Evolutionary conservation across 2,329 filamentous ascomycete genomes (phyloP).

Genomic region (Alternaria arbusti): DNA sequence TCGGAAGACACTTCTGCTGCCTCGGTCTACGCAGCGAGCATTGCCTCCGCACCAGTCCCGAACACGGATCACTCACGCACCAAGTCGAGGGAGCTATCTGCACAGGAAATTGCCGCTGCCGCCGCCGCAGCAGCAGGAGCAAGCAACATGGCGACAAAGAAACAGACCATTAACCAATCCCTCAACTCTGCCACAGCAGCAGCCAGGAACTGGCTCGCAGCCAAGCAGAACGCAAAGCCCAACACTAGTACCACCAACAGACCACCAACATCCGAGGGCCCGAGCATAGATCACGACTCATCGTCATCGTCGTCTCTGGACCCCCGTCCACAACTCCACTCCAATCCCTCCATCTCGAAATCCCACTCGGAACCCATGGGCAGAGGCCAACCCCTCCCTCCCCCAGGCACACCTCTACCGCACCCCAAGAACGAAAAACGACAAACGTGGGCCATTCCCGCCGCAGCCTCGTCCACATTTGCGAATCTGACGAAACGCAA

Average conservation of each 20-base stretch:
- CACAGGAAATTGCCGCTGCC: conserved; percentile 30
- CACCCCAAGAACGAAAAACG: conserved; percentile 65
- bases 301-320: neutral
- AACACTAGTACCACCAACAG: conserved; percentile 17
- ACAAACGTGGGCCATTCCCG: conserved; percentile 56
- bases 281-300: conserved; percentile 10
- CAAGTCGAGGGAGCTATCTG: conserved; percentile 27
- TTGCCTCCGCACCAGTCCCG: conserved; percentile 14
- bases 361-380: conserved; percentile 74
- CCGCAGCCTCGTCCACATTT: conserved; percentile 47
- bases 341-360: conserved; percentile 13
- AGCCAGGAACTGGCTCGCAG: conserved; percentile 66
- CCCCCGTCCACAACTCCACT: conserved; percentile 7
- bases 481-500: conserved; percentile 67
- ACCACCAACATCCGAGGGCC: conserved; percentile 17
- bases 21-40: conserved; percentile 34
- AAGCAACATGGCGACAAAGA: conserved; percentile 19
- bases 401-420: conserved; percentile 79
- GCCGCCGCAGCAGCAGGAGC: conserved; percentile 29
- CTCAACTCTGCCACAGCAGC: conserved; percentile 59
- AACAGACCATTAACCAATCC: conserved; percentile 43
- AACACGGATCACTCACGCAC: conserved; percentile 12
- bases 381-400: conserved; percentile 79
- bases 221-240: conserved; percentile 48
- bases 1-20: conserved; percentile 24